Percentiles rank a stretch among this genome's conserved stretches.
Conservation (phyloP, 208 protist species). For the Trypanosoma caninum region DNA sequence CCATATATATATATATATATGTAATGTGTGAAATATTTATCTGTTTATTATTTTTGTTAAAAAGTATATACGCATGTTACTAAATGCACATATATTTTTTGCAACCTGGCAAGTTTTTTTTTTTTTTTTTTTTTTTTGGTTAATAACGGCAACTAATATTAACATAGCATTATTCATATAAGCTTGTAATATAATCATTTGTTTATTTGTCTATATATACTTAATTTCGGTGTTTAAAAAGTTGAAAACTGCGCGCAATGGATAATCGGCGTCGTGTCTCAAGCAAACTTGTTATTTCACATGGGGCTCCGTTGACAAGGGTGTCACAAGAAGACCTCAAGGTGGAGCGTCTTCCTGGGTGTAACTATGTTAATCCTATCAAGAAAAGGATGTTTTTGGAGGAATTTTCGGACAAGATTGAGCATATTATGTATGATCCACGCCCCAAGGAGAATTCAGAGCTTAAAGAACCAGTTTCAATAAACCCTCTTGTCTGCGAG, state of each 20-base stretch:
- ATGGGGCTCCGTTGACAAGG: slow-evolving; percentile 44
- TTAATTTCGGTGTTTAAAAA: slow-evolving; percentile 6
- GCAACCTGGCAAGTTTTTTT: slow-evolving; percentile 12
- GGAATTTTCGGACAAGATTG: slow-evolving; percentile 73
- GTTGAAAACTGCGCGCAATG: slow-evolving; percentile 19
- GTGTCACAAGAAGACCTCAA: slow-evolving; percentile 71
- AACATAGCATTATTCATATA: too few species aligned
- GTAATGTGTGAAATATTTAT: too few species aligned
- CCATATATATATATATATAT: slow-evolving; percentile 12
- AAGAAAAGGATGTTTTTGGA: slow-evolving; percentile 73
- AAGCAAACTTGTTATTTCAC: slow-evolving; percentile 45
- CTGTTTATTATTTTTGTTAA: too few species aligned
- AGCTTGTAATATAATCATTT: neutral
- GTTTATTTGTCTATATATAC: neutral
- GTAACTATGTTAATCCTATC: slow-evolving; percentile 73
- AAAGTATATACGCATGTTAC: too few species aligned
- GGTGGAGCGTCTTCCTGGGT: slow-evolving; percentile 70
- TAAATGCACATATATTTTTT: too few species aligned
- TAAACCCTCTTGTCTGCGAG: slow-evolving; percentile 64
- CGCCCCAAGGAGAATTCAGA: slow-evolving; percentile 52
- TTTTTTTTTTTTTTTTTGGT: slow-evolving; percentile 20
- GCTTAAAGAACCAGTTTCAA: slow-evolving; percentile 62
- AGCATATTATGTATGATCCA: slow-evolving; percentile 89
- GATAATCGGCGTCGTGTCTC: slow-evolving; percentile 28
- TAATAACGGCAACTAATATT: too few species aligned